A percentile compares a stretch with the other conserved stretches of the same genome.
phyloP scores from a whole-genome alignment of 2,329 filamentous ascomycete species.

The Rhinocladiella similis region DNA sequence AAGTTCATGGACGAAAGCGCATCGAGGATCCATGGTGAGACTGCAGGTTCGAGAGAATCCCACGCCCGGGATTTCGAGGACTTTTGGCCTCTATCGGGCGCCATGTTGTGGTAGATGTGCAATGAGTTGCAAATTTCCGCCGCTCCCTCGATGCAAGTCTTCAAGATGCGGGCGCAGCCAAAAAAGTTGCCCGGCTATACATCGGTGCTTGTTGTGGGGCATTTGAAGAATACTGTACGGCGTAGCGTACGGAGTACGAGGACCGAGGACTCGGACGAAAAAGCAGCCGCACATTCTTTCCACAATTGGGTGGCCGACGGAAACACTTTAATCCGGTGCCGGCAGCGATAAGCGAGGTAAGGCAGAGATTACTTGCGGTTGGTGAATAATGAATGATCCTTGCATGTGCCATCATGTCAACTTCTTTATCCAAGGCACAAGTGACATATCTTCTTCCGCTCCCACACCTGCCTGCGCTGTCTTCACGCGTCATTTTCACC shows the following conservation, averaged over 20 bases:
- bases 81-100: constrained; percentile 37
- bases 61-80: constrained; percentile 58
- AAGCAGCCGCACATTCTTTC: no score
- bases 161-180: background rate
- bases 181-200: background rate
- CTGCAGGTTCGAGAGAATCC: constrained; percentile 67
- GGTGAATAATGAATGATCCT: background rate
- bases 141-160: no score
- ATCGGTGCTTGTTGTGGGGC: background rate
- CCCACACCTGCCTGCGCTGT: background rate
- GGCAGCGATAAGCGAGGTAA: background rate
- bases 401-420: constrained; percentile 4
- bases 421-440: constrained; percentile 3
- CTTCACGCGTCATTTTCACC: background rate
- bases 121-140: background rate
- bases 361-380: background rate
- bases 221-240: no score
- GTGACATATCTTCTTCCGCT: background rate
- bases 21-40: constrained; percentile 83
- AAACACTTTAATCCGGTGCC: background rate
- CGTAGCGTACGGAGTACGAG: no score
- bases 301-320: no score
- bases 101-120: constrained; percentile 20
- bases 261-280: background rate
- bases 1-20: constrained; percentile 85